phyloP scores from a whole-genome alignment of 768 basidiomycete genomes.

The Kockovaella imperatae region DNA sequence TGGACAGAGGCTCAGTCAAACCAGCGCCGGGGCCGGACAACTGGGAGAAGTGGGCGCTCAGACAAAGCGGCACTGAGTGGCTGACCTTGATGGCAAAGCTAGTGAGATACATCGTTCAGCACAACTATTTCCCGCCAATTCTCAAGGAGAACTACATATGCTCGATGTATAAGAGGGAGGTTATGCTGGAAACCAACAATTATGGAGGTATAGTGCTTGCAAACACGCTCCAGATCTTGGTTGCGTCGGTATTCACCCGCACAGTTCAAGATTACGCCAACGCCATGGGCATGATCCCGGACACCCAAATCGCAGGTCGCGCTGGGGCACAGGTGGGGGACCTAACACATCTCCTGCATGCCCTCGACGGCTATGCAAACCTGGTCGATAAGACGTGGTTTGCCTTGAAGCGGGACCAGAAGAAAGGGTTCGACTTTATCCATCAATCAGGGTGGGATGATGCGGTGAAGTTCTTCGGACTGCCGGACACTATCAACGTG shows the following conservation, averaged over 20 bases:
- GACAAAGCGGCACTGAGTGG: not conserved
- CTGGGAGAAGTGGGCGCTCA: slow-evolving; percentile 14
- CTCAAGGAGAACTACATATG: slow-evolving; percentile 11
- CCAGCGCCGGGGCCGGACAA: slow-evolving; percentile 15
- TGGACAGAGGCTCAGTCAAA: slow-evolving; percentile 6
- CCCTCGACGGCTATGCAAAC: not conserved
- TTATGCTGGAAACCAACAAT: slow-evolving; percentile 7
- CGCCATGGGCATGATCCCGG: not conserved
- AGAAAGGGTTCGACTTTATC: slow-evolving; percentile 6
- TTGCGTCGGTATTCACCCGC: not conserved
- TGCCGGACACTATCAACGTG: not conserved
- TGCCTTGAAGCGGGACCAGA: slow-evolving; percentile 2
- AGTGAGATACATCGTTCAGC: slow-evolving; percentile 5
- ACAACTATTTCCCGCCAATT: slow-evolving; percentile 9
- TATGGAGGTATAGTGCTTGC: slow-evolving; percentile 12
- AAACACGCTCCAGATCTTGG: slow-evolving; percentile 2
- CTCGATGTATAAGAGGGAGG: slow-evolving; percentile 7
- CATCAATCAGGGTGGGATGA: not conserved
- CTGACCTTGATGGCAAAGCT: not conserved
- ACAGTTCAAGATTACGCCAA: slow-evolving; percentile 1
- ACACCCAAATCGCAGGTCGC: slow-evolving; percentile 5
- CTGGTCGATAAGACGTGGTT: not conserved
- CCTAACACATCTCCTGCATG: not conserved
- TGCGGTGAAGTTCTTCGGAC: slow-evolving; percentile 1
- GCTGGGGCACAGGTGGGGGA: not conserved